These are phyloP conservation scores for Lentinula aciculospora DNA, from an alignment of 768 basidiomycete species.

Conservation along the genomic window DNA sequence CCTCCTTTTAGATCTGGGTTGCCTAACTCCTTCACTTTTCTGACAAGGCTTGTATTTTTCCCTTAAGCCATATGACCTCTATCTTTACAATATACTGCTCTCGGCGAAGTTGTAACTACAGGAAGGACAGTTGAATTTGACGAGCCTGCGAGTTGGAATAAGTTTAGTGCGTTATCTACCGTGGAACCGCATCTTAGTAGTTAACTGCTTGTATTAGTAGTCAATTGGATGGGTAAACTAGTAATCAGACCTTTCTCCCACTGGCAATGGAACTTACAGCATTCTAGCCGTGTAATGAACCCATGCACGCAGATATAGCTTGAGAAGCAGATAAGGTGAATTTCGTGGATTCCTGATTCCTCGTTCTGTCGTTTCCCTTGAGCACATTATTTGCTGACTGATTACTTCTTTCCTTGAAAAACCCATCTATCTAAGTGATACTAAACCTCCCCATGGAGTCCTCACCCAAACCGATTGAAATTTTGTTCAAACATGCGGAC, in stretches of 20 bases:
- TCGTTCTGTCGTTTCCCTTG: too few species aligned
- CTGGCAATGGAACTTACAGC: too few species aligned
- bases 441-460: not conserved
- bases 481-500: constrained; percentile 25
- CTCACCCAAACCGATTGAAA: constrained; percentile 18
- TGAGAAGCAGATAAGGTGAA: too few species aligned
- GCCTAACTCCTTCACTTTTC: not conserved
- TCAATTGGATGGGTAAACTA: too few species aligned
- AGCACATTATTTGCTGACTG: not conserved
- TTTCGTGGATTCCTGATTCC: too few species aligned
- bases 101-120: not conserved
- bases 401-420: not conserved
- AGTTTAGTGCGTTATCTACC: not conserved
- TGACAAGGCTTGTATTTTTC: constrained; percentile 3
- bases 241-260: too few species aligned
- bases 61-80: not conserved
- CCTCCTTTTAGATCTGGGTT: not conserved
- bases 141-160: not conserved
- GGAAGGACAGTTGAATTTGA: not conserved
- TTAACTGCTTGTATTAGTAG: too few species aligned
- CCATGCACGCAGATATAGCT: too few species aligned
- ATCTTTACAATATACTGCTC: constrained; percentile 1
- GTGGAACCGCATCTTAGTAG: not conserved
- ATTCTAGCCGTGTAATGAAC: too few species aligned
- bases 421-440: not conserved